Percentiles rank a stretch among this genome's conserved stretches.
Conservation (phyloP, 164 flowering plant species). For the Magnolia kwangsiensis region DNA sequence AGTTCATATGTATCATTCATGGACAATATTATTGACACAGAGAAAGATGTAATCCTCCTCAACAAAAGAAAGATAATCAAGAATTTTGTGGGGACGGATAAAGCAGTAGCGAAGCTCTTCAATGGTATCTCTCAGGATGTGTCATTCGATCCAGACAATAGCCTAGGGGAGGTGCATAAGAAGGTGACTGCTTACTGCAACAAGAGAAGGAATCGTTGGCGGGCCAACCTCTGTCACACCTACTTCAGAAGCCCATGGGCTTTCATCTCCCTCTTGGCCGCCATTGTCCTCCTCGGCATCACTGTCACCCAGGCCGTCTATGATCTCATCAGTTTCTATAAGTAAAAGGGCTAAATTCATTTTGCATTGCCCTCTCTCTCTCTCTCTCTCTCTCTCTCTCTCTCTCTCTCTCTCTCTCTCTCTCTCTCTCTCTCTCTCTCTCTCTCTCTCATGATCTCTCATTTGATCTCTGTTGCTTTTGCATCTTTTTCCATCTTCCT, state of each 20-base stretch:
- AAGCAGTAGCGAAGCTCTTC: slow-evolving; percentile 52
- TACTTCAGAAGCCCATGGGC: slow-evolving; percentile 65
- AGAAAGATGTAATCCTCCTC: slow-evolving; percentile 39
- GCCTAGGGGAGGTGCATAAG: slow-evolving; percentile 29
- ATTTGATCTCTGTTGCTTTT: no score
- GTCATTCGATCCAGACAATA: slow-evolving; percentile 37
- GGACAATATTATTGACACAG: slow-evolving; percentile 52
- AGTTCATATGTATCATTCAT: slow-evolving; percentile 51
- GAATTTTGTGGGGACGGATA: slow-evolving; percentile 53
- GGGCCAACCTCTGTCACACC: slow-evolving; percentile 51
- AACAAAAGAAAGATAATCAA: slow-evolving; percentile 37
- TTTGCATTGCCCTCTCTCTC: neutral
- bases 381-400: no score
- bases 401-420: neutral
- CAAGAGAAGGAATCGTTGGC: slow-evolving; percentile 41
- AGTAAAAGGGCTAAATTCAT: neutral
- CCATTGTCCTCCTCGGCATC: slow-evolving; percentile 39
- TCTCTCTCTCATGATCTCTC: neutral
- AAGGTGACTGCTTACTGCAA: slow-evolving; percentile 37
- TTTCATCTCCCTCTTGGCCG: slow-evolving; percentile 41
- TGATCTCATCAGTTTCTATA: slow-evolving; percentile 24
- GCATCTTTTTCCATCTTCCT: neutral
- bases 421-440: neutral
- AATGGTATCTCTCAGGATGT: slow-evolving; percentile 45
- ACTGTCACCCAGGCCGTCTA: slow-evolving; percentile 42